Percentiles rank a stretch among this genome's conserved stretches.
Conservation (phyloP, 805 yeast species). For the Zygosaccharomyces kombuchaensis region DNA sequence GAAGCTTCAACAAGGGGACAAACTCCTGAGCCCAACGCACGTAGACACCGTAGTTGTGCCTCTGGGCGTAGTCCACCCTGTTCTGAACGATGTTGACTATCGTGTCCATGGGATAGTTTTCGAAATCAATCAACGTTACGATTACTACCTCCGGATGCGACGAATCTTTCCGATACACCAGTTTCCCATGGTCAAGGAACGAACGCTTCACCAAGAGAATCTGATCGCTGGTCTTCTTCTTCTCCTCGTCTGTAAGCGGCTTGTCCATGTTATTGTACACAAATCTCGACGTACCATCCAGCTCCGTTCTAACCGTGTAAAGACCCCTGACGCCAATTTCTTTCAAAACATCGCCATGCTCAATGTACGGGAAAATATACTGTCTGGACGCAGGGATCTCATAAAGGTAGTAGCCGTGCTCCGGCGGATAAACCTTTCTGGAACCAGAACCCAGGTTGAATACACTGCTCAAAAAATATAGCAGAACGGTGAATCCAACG, state of each 20-base stretch:
- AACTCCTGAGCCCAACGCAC: slow-evolving; percentile 85
- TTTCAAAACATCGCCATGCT: slow-evolving; percentile 58
- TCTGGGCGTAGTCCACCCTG: slow-evolving; percentile 82
- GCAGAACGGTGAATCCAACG: slow-evolving; percentile 11
- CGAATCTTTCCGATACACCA: slow-evolving; percentile 36
- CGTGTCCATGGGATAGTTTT: slow-evolving; percentile 53
- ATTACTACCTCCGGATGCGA: slow-evolving; percentile 59
- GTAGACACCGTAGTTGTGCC: slow-evolving; percentile 76
- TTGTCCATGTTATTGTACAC: slow-evolving; percentile 39
- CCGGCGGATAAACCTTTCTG: slow-evolving; percentile 23
- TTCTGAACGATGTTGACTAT: slow-evolving; percentile 73
- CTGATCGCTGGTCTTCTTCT: slow-evolving; percentile 34
- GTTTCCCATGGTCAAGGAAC: slow-evolving; percentile 63
- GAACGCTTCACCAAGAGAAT: slow-evolving; percentile 45
- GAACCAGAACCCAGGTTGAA: slow-evolving; percentile 14
- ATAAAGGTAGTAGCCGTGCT: slow-evolving; percentile 43
- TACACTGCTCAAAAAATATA: slow-evolving; percentile 20
- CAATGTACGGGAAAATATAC: slow-evolving; percentile 70
- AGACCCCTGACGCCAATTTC: slow-evolving; percentile 51
- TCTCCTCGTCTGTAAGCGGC: slow-evolving; percentile 39
- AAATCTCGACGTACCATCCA: slow-evolving; percentile 40
- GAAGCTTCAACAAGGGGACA: slow-evolving; percentile 52
- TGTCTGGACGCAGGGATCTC: slow-evolving; percentile 48
- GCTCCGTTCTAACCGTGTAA: slow-evolving; percentile 45
- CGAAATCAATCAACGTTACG: slow-evolving; percentile 77